Conservation (phyloP, 495 filamentous ascomycete species). For the Parathielavia hyrcaniae region DNA sequence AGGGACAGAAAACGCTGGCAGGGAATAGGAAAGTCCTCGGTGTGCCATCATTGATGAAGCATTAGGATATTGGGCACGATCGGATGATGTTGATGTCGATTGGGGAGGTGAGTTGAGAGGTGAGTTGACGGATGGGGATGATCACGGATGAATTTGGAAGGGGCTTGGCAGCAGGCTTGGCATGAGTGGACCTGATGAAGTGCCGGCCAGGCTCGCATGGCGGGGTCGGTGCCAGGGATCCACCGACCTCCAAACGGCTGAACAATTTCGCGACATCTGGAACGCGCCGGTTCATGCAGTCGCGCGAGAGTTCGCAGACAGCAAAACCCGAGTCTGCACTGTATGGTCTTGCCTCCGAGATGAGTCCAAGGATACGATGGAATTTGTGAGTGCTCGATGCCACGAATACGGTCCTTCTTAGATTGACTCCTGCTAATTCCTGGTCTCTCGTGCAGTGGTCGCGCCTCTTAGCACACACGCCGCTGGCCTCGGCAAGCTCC, state of each 20-base stretch:
- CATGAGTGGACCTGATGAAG: neutral
- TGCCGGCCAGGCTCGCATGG: neutral
- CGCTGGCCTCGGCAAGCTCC: constrained; percentile 51
- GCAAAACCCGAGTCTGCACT: constrained; percentile 13
- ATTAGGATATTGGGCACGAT: too few relatives aligned
- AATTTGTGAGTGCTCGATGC: constrained; percentile 33
- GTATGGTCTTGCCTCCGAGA: constrained; percentile 26
- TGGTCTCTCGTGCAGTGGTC: constrained; percentile 56
- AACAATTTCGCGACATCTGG: constrained; percentile 33
- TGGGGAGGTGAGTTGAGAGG: too few relatives aligned
- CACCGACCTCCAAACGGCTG: constrained; percentile 19
- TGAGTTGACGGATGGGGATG: too few relatives aligned
- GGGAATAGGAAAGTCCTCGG: too few relatives aligned
- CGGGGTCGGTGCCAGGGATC: neutral
- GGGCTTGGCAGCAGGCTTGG: neutral
- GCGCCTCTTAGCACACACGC: constrained; percentile 78
- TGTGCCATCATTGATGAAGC: too few relatives aligned
- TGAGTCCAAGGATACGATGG: constrained; percentile 37
- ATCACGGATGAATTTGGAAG: too few relatives aligned
- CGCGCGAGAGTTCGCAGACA: constrained; percentile 12
- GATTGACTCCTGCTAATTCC: neutral
- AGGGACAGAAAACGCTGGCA: too few relatives aligned
- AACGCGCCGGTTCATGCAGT: constrained; percentile 30
- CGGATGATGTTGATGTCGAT: too few relatives aligned
- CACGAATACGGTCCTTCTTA: too few relatives aligned